Conservation (phyloP, 345 rosid species). For the Eutrema heterophyllum region DNA sequence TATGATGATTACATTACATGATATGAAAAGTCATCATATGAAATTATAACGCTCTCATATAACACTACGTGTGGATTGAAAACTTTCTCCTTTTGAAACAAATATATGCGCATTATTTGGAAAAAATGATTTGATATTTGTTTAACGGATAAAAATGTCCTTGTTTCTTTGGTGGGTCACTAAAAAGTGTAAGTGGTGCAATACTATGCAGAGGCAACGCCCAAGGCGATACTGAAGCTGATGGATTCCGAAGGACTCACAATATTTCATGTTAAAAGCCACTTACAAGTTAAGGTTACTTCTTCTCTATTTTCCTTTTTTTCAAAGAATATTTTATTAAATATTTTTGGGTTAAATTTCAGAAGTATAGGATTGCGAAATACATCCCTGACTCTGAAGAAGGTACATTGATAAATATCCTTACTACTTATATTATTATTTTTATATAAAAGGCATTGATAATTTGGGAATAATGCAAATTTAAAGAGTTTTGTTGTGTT, state of each 20-base stretch:
- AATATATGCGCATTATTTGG: background rate
- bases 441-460: background rate
- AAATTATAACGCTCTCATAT: background rate
- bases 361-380: slow-evolving; percentile 91
- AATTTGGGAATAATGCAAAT: background rate
- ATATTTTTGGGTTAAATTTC: slow-evolving; percentile 10
- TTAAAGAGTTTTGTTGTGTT: slow-evolving; percentile 8
- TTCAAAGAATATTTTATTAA: background rate
- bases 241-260: slow-evolving; percentile 90
- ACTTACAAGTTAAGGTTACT: slow-evolving; percentile 59
- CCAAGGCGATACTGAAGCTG: slow-evolving; percentile 82
- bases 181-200: slow-evolving; percentile 18
- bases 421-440: background rate
- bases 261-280: slow-evolving; percentile 96
- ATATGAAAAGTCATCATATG: background rate
- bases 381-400: slow-evolving; percentile 62
- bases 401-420: slow-evolving; percentile 41
- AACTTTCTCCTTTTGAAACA: background rate
- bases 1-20: slow-evolving; percentile 4
- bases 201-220: slow-evolving; percentile 65
- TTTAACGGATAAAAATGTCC: background rate
- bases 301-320: background rate
- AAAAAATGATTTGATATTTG: background rate
- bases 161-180: background rate
- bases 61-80: background rate